These are phyloP conservation scores for Leccinum obscurum DNA, from an alignment of 768 basidiomycete genomes.

Conservation along the genomic window DNA sequence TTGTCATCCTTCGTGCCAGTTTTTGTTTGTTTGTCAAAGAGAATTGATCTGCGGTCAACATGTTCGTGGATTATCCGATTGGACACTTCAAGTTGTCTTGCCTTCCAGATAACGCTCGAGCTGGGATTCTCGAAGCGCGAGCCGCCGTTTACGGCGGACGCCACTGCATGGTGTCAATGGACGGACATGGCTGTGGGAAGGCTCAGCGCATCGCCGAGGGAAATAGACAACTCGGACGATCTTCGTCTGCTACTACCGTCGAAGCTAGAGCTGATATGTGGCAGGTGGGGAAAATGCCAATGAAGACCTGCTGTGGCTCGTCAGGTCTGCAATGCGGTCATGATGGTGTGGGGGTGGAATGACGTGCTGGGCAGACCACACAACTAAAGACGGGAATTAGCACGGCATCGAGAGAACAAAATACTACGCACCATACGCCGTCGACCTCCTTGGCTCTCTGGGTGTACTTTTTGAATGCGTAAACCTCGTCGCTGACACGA, in stretches of 20 bases:
- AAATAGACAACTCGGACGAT: slow-evolving; percentile 51
- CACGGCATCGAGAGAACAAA: no score
- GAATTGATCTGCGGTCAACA: neutral
- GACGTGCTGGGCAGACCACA: no score
- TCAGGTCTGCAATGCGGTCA: no score
- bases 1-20: neutral
- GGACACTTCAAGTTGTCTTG: neutral
- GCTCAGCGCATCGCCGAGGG: slow-evolving; percentile 22
- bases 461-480: no score
- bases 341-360: no score
- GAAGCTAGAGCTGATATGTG: slow-evolving; percentile 4
- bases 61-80: slow-evolving; percentile 1
- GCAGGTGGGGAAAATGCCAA: no score
- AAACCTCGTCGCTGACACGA: no score
- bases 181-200: neutral
- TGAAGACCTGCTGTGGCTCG: no score
- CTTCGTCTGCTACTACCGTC: slow-evolving; percentile 46
- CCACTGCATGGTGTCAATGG: slow-evolving; percentile 8
- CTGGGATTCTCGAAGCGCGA: slow-evolving; percentile 7
- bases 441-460: no score
- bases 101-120: neutral
- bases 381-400: no score
- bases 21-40: neutral
- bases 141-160: slow-evolving; percentile 16
- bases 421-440: no score